Evolutionary conservation across 768 basidiomycete species (phyloP), one percentile per base, ranked within the genome.

Genomic region (Lentinula edodes): DNA sequence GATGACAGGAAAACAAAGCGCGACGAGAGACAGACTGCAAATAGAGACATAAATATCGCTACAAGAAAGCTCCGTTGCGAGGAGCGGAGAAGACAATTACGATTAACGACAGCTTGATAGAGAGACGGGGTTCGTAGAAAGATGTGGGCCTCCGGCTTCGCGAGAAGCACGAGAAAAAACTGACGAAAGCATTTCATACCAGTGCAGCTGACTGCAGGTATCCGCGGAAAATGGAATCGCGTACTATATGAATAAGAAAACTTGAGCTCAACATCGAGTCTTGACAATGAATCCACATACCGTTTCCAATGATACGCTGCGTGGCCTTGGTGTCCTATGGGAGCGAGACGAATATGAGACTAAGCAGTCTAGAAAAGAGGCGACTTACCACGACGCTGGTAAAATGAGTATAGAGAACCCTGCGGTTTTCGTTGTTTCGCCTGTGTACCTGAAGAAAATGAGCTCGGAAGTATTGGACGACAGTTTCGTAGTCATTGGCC

Each of bases 381-480:
- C 28, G 34, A 55, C 80, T 58, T 71, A 91, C 90, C 60, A 90
- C 88, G 23, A 90, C 90, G 65, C 84, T 92, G 7, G 90, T 93
- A 68, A 91, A 78, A 70, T 91, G 91, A 3, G 86, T 87, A 69
- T 91, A 93, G 2, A 93, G 74, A n/a, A 89, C 88, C 55, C 91
- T 83, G 45, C 85, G 82, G 66, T 89, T 88, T 66, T 91, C 86
- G 65, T 92, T 91, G 62, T 90, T 93, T 64, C 83, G 82, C 66
- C 86, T 77, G 70, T 92, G 90, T 16, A 90, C 87, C 71, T 93
- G 90, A 62, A 90, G 75, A 75, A 94, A 94, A 67, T 93, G 92
- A 39, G 90, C 88, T 9, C 89, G 87, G 83, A 94, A 93, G 74
- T 93, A 93, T 68, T 89, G 85, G 46, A 91, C 85, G 20, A 91